A percentile compares a stretch with the other conserved stretches of the same genome.
Conservation (phyloP, 768 basidiomycete species). For the Psilocybe subaeruginosa region DNA sequence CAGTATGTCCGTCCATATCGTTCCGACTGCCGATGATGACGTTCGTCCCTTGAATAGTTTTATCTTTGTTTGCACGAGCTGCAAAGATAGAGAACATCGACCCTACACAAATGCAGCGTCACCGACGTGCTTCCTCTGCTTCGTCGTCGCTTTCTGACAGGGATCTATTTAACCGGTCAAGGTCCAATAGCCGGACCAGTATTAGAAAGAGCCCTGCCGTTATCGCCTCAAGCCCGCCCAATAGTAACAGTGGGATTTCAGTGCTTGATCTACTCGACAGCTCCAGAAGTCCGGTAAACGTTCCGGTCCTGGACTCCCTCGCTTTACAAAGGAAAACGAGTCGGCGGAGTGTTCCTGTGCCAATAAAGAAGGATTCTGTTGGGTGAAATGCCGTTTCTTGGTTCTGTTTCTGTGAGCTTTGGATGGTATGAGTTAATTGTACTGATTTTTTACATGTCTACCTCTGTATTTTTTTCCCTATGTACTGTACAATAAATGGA, state of each 20-base stretch:
- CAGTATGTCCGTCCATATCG: conserved; percentile 47
- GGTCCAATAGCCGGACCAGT: conserved; percentile 45
- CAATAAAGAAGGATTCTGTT: conserved; percentile 15
- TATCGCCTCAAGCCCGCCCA: conserved; percentile 32
- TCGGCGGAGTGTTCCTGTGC: conserved; percentile 20
- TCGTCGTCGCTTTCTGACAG: conserved; percentile 57
- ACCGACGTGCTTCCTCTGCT: conserved; percentile 76
- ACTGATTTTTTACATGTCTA: background rate
- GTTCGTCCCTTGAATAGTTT: conserved; percentile 44
- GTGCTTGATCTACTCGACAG: conserved; percentile 26
- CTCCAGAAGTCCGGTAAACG: conserved; percentile 22
- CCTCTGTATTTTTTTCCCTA: background rate
- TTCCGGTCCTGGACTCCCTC: conserved; percentile 20
- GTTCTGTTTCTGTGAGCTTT: background rate
- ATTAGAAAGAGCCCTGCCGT: conserved; percentile 36
- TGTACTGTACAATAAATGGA: background rate
- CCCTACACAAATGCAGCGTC: conserved; percentile 77
- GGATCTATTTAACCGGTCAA: conserved; percentile 39
- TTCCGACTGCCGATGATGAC: background rate
- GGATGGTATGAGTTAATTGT: no score
- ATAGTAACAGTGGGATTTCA: conserved; percentile 12
- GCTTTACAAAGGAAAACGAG: conserved; percentile 22
- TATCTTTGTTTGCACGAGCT: conserved; percentile 77
- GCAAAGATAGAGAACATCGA: conserved; percentile 78
- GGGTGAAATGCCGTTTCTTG: background rate